Base-by-base conservation (phyloP, 2,329 filamentous ascomycete species). In the Verticillium klebahnii region DNA sequence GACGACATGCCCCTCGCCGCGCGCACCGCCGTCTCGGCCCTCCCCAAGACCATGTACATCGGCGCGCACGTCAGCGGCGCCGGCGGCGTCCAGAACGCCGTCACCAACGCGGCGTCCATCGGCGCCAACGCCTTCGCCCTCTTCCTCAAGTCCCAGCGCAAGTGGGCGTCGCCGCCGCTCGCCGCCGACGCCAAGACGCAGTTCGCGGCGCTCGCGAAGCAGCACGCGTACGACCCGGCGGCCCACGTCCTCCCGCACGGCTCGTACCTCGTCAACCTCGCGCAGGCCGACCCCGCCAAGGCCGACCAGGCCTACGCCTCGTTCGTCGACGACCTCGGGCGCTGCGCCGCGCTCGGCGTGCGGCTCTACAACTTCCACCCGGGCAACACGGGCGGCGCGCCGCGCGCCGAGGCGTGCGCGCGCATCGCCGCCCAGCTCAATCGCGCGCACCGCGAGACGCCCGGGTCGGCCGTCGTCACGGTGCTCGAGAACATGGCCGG, bases 331-430 rank as follows among this genome's bases (percentile, higher is more conserved):
- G 95, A 99, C 73, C 81, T 99, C 1, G 79, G 85, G 58, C 87
- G 95, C 11, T 98, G 95, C 74, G 91, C 97, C 71, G 82, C 84
- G 56, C 85, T 99, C 0, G 92, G 93, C 1, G 97, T 99, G 70
- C 82, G 79, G 64, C 83, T 97, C n/a, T 99, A 98, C 80, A 99
- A 99, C 76, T 98, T 99, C 78, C 95, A 99, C 72, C 95, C 95
- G 0, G 95, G 95, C 23, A 93, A 89, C 62, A 89, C 89, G 1
- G 90, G 89, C 61, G 87, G 89, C 56, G 84, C 84, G 37, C 81
- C 84, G 3, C 85, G 89, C 39, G 78, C 82, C 0, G 88, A 86
- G 23, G 93, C 93, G 3, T 89, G 96, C 62, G 80, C 77, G 15
- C 87, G 95, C 45, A 91, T 99, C 58, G 93, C 95, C 1, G 79